Conservation (phyloP, 2,329 filamentous ascomycete species). For the Ascomycota sp. region DNA sequence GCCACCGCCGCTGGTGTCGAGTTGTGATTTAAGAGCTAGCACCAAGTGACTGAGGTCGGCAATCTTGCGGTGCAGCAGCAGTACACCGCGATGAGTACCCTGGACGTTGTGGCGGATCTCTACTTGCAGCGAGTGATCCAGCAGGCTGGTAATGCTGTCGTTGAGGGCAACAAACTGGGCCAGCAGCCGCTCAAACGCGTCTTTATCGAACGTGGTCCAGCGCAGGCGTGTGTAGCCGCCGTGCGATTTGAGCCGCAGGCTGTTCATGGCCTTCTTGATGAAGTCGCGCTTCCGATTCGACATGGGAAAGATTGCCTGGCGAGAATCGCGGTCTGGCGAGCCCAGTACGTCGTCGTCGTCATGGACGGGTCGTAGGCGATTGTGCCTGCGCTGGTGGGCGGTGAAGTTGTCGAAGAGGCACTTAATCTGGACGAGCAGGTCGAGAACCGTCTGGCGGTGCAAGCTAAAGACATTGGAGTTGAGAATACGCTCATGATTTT, state of each 20-base stretch:
- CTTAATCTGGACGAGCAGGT: slow-evolving; percentile 24
- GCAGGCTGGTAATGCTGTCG: slow-evolving; percentile 25
- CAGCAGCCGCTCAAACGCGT: slow-evolving; percentile 22
- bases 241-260: slow-evolving; percentile 15
- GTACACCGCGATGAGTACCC: slow-evolving; percentile 24
- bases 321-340: slow-evolving; percentile 22
- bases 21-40: slow-evolving; percentile 22
- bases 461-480: slow-evolving; percentile 26
- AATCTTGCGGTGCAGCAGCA: slow-evolving; percentile 25
- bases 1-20: slow-evolving; percentile 11
- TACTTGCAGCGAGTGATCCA: slow-evolving; percentile 23
- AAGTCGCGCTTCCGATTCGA: slow-evolving; percentile 18
- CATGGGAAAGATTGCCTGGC: slow-evolving; percentile 22
- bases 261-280: slow-evolving; percentile 22
- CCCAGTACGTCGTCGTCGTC: slow-evolving; percentile 15
- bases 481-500: slow-evolving; percentile 19
- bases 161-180: slow-evolving; percentile 22
- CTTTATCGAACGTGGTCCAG: slow-evolving; percentile 26
- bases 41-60: slow-evolving; percentile 23
- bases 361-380: slow-evolving; percentile 12
- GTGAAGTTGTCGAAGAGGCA: slow-evolving; percentile 26
- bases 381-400: slow-evolving; percentile 18
- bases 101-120: slow-evolving; percentile 26
- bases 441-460: slow-evolving; percentile 26
- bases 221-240: slow-evolving; percentile 15